phyloP scores from a whole-genome alignment of 2,329 filamentous ascomycete species.

The Tolypocladium cylindrosporum region DNA sequence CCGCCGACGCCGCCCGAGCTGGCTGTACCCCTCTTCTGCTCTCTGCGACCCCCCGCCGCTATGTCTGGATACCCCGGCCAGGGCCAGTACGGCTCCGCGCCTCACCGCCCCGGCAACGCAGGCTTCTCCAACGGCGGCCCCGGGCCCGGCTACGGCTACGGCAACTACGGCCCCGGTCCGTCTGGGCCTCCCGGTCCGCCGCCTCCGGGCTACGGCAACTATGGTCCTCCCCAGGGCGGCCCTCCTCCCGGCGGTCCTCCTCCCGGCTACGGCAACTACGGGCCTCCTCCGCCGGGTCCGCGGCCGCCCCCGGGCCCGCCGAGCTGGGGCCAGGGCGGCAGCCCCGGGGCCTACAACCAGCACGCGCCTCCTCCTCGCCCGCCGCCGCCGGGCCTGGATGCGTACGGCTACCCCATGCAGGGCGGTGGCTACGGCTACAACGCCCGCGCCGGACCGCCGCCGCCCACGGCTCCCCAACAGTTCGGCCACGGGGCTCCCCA shows the following conservation, averaged over 20 bases:
- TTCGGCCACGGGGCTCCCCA: slow-evolving; percentile 60
- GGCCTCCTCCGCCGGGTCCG: slow-evolving; percentile 10
- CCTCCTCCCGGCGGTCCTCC: slow-evolving; percentile 9
- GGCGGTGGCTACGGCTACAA: slow-evolving; percentile 16
- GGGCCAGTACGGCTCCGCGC: slow-evolving; percentile 24
- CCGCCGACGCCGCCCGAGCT: not conserved
- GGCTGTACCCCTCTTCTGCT: not conserved
- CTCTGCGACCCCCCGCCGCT: not conserved
- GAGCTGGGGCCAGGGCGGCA: slow-evolving; percentile 8
- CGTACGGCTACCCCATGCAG: slow-evolving; percentile 35
- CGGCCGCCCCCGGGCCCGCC: slow-evolving; percentile 6
- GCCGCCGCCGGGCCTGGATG: slow-evolving; percentile 32
- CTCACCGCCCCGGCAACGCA: slow-evolving; percentile 19
- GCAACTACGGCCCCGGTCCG: slow-evolving; percentile 14
- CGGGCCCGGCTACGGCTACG: slow-evolving; percentile 20
- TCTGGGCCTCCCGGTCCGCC: slow-evolving; percentile 11
- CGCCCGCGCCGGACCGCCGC: slow-evolving; percentile 26
- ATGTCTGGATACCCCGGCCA: slow-evolving; percentile 33
- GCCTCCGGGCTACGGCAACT: slow-evolving; percentile 9
- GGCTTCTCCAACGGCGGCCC: slow-evolving; percentile 12
- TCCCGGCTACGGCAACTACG: slow-evolving; percentile 12
- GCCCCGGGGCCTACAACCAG: slow-evolving; percentile 6
- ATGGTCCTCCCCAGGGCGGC: slow-evolving; percentile 11
- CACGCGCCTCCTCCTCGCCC: slow-evolving; percentile 23
- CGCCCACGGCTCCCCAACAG: slow-evolving; percentile 39